phyloP scores from a whole-genome alignment of 2,329 filamentous ascomycete species.

The Dendryphion nanum region DNA sequence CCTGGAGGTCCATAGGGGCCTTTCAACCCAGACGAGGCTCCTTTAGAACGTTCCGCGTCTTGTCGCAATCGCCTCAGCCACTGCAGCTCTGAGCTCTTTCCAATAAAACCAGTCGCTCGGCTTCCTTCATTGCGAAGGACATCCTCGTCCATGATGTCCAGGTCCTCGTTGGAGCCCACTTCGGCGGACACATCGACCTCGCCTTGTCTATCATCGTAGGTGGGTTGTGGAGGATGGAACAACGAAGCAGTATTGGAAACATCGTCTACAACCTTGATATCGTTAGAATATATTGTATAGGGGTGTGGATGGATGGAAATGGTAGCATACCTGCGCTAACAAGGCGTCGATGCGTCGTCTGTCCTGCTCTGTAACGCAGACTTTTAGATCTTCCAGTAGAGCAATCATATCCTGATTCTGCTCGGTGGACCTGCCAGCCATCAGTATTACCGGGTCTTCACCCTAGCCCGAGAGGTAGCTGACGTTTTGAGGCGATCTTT shows the following conservation, averaged over 20 bases:
- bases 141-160: constrained; percentile 24
- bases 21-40: not conserved
- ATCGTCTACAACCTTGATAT: not conserved
- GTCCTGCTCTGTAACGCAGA: constrained; percentile 8
- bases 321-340: not conserved
- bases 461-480: constrained; percentile 6
- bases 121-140: constrained; percentile 16
- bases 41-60: constrained; percentile 7
- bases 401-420: constrained; percentile 25
- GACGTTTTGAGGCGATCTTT: constrained; percentile 36
- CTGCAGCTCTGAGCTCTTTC: constrained; percentile 22
- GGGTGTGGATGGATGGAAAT: not conserved
- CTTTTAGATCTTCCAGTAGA: constrained; percentile 8
- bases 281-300: not conserved
- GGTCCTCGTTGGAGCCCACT: constrained; percentile 21
- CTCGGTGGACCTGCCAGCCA: not conserved
- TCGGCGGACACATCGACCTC: constrained; percentile 22
- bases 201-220: constrained; percentile 8
- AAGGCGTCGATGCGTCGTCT: constrained; percentile 16
- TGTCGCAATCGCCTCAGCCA: constrained; percentile 20
- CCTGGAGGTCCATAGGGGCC: constrained; percentile 19
- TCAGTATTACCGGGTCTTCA: not conserved
- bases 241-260: too few relatives aligned
- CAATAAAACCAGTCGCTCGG: constrained; percentile 24
- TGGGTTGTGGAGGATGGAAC: constrained; percentile 6